Base-by-base conservation (phyloP, 495 filamentous ascomycete species). In the Aspergillus ostianus region DNA sequence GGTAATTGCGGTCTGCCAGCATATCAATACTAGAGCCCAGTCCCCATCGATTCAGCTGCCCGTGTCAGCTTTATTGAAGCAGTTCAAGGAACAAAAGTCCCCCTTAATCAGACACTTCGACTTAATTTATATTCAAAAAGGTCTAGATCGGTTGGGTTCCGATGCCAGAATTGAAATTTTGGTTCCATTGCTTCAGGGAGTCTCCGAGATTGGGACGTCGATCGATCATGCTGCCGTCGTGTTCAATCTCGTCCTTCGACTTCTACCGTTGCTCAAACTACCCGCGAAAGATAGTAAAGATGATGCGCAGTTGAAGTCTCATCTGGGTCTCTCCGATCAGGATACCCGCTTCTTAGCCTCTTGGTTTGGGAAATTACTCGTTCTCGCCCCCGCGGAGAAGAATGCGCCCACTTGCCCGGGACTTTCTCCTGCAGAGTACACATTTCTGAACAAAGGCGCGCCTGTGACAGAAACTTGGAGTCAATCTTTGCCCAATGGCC, bases 71-170 rank as follows among this genome's bases (percentile, higher is more conserved):
- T 80, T 98, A 23, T 71, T 97, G 58, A 89, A 89, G 63, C 94
- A 97, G 68, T 97, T 93, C 80, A 97, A 97, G 67, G 87, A 88
- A 21, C 84, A 86, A 53, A 82, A 78, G 47, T 77, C 81, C 47
- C 79, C 88, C 2, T 81, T 97, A 7, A 82, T 98, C 53, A 85
- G 89, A 58, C 90, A 96, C 67, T 91, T 96, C 71, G 94, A 97
- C 77, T 71, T 98, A 54, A 77, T 88, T 30, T 96, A 95, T 72
- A 86, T 97, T 30, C 91, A 95, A 65, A 90, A 94, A 70, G 92
- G 93, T 36, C 78, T 97, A 47, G 81, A 84, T 47, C 85, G 93
- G 26, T 75, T 98, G 12, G 64, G 77, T 60, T 53, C 75, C n/a
- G 66, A 78, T 54, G 87, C 90, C 51, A 83, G 86, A 60, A 74